Percentiles rank a stretch among this genome's conserved stretches.
Conservation (phyloP, 345 rosid genomes). For the Populus euphratica region DNA sequence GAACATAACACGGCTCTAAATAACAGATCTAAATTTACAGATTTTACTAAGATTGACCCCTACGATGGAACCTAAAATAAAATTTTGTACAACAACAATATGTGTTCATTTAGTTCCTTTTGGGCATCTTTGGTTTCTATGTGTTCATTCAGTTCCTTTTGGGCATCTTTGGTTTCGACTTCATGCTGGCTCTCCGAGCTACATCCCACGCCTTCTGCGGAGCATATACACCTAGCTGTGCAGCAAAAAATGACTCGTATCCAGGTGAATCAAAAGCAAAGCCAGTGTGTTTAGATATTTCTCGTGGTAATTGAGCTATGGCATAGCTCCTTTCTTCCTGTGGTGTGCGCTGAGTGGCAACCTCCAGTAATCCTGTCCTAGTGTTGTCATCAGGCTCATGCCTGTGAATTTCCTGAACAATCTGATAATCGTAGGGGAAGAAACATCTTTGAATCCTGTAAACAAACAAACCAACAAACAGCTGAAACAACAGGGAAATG, state of each 20-base stretch:
- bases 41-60: background rate
- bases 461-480: background rate
- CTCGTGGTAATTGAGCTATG: conserved; percentile 78
- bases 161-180: conserved; percentile 45
- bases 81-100: conserved; percentile 4
- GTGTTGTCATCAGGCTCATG: conserved; percentile 54
- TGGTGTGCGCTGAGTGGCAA: conserved; percentile 57
- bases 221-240: conserved; percentile 77
- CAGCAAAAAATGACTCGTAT: conserved; percentile 92
- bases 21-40: conserved; percentile 10
- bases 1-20: background rate
- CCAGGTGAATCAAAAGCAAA: conserved; percentile 98
- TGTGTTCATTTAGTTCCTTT: conserved; percentile 19
- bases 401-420: conserved; percentile 83
- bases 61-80: background rate
- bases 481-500: background rate
- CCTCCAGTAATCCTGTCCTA: conserved; percentile 44
- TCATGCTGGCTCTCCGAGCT: conserved; percentile 86
- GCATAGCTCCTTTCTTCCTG: conserved; percentile 84
- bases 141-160: conserved; percentile 22
- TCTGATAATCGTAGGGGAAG: conserved; percentile 93
- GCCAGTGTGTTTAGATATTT: conserved; percentile 84
- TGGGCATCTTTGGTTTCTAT: conserved; percentile 39
- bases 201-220: conserved; percentile 99
- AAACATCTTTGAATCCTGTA: conserved; percentile 89